Evolutionary conservation across 306 rosid species (phyloP).

Genomic region (Delonix regia): DNA sequence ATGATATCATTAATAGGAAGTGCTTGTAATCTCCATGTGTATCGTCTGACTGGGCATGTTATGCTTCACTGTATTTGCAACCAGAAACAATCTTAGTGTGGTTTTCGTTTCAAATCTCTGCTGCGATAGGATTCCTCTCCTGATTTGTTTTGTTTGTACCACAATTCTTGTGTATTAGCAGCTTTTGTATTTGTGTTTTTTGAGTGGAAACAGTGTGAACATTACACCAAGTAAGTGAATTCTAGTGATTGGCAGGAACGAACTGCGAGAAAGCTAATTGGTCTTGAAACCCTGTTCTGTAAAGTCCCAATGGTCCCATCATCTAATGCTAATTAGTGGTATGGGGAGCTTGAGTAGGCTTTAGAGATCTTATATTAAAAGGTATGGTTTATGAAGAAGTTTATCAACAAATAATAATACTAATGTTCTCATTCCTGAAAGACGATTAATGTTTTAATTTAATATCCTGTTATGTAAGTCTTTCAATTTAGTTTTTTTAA

Average conservation of each 20-base stretch:
- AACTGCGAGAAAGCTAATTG: conserved; percentile 1
- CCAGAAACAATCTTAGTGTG: conserved; percentile 37
- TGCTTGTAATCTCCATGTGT: conserved; percentile 42
- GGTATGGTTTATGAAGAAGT: background rate
- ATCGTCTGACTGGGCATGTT: conserved; percentile 29
- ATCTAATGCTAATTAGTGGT: conserved; percentile 4
- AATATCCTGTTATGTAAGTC: no score
- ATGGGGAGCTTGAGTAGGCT: background rate
- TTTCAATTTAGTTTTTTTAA: no score
- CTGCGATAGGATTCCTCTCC: conserved; percentile 10
- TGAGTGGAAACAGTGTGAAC: conserved; percentile 16
- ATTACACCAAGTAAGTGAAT: background rate
- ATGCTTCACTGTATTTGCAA: conserved; percentile 29
- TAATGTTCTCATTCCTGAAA: no score
- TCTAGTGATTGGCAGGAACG: conserved; percentile 20
- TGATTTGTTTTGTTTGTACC: conserved; percentile 15
- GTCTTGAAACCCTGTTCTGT: background rate
- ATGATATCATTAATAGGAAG: conserved; percentile 40
- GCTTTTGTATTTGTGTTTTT: conserved; percentile 15
- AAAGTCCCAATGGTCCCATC: background rate
- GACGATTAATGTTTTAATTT: no score
- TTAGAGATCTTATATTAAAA: no score
- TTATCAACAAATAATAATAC: background rate
- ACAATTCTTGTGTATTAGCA: conserved; percentile 26
- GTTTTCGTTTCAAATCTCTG: conserved; percentile 18